Evolutionary conservation across 192 early-diverging fungal genomes (phyloP), one percentile per base, ranked within the genome.

Genomic region (Podila clonocystis): DNA sequence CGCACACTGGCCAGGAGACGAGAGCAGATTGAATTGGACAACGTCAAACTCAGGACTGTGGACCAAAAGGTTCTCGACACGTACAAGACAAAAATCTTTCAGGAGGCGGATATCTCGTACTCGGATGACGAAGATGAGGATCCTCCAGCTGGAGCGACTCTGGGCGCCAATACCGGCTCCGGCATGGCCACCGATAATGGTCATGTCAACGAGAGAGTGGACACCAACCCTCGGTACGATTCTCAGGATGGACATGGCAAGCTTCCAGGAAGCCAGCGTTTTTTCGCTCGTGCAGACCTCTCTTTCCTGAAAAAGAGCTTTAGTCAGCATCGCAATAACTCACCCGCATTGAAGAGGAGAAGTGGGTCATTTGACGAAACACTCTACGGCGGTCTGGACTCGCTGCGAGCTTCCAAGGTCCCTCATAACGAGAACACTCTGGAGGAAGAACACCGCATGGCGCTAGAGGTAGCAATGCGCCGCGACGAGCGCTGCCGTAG

Each of bases 341-440:
- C 62, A 50, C 50, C 58, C 8, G 48, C 62, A 0, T 34, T 50
- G 22, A 52, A 60, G 55, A 65, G 75, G 22, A 71, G 65, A 60
- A 68, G 75, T 20, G 70, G 65, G 0, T 80, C 77, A 17, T 80
- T 73, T 73, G 77, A 80, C 9, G 77, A 80, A 17, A 80, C 77
- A 0, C 45, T 80, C 5, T 80, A 80, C 45, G 77, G 77, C 5
- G 70, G 70, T 1, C 57, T 73, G 0, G 77, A 73, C 17, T 45
- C 65, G 24, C 50, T 6, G 17, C 36, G 36, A 50, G 70, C 34
- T 57, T 59, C 26, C 31, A 60, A 22, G 59, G n/a, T 34, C 33
- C 34, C 19, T 63, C 34, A n/a, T 22, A 2, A 15, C 13, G 41
- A 45, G 41, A 45, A 2, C 20, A 29, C 7, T 6, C 6, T 63